Evolutionary conservation across 176 grass and related monocot genomes (phyloP).

Genomic region (Carex cristatella): DNA sequence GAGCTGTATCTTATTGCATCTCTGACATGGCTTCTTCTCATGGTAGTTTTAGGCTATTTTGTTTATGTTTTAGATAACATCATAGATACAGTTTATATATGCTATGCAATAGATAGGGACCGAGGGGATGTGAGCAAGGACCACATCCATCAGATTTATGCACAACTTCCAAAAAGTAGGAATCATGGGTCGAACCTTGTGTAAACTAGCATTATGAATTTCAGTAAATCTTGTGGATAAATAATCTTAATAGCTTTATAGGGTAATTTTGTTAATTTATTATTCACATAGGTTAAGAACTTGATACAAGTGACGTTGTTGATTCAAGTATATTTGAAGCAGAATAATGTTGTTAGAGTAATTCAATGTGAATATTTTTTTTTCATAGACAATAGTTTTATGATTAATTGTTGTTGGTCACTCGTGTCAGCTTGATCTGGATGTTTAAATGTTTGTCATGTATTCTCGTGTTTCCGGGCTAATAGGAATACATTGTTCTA

Average conservation of each 20-base stretch:
- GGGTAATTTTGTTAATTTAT: not conserved
- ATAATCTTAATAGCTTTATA: slow-evolving; percentile 17
- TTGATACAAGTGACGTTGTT: not conserved
- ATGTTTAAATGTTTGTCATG: not conserved
- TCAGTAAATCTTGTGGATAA: slow-evolving; percentile 1
- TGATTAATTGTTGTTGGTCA: not conserved
- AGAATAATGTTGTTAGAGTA: not conserved
- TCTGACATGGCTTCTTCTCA: slow-evolving; percentile 32
- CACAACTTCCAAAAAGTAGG: slow-evolving; percentile 33
- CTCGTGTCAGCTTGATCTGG: not conserved
- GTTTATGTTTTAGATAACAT: slow-evolving; percentile 46
- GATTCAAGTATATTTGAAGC: not conserved
- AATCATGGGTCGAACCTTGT: slow-evolving; percentile 24
- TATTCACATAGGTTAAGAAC: not conserved
- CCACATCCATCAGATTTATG: slow-evolving; percentile 38
- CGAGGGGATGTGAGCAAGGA: slow-evolving; percentile 35
- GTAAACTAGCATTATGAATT: slow-evolving; percentile 6
- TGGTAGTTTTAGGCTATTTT: slow-evolving; percentile 37
- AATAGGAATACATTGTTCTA: not conserved
- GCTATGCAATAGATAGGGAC: slow-evolving; percentile 50
- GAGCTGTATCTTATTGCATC: slow-evolving; percentile 38
- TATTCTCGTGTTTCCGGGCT: not conserved
- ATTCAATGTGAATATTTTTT: slow-evolving; percentile 2
- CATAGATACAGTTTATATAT: slow-evolving; percentile 37
- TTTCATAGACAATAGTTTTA: not conserved